Percentiles rank a stretch among this genome's conserved stretches.
Evolutionary conservation across 169 alveolate genomes (phyloP).

Genomic region (Cryptosporidium ryanae): DNA sequence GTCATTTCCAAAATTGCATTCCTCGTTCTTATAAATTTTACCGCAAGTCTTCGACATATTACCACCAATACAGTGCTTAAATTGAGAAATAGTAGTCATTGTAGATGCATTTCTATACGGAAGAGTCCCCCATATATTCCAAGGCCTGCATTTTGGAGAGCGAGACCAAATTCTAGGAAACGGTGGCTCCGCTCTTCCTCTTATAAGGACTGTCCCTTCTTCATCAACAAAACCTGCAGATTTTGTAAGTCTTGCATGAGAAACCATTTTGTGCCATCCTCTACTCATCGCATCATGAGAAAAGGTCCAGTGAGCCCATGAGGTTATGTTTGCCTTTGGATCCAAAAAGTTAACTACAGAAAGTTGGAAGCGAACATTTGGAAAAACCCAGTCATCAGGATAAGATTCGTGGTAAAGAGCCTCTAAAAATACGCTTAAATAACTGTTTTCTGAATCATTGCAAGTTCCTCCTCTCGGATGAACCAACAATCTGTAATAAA

Average conservation of each 20-base stretch:
- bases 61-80: conserved; percentile 4
- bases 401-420: conserved; percentile 91
- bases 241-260: conserved; percentile 87
- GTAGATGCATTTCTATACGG: conserved; percentile 78
- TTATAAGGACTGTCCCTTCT: conserved; percentile 87
- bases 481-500: conserved; percentile 85
- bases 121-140: conserved; percentile 86
- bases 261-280: conserved; percentile 93
- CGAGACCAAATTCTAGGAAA: conserved; percentile 89
- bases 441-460: conserved; percentile 88
- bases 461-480: conserved; percentile 92
- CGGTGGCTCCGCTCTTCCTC: conserved; percentile 93
- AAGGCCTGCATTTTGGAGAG: conserved; percentile 85
- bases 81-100: conserved; percentile 9
- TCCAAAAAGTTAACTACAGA: conserved; percentile 89
- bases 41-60: not conserved
- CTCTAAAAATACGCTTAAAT: conserved; percentile 89
- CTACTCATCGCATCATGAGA: conserved; percentile 88
- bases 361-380: conserved; percentile 90
- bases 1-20: too few relatives aligned
- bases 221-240: conserved; percentile 91
- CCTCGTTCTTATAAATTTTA: too few relatives aligned
- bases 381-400: conserved; percentile 92
- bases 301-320: conserved; percentile 94
- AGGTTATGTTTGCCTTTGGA: conserved; percentile 89